Evolutionary conservation across 306 rosid genomes (phyloP).

Genomic region (Dryas drummondii): DNA sequence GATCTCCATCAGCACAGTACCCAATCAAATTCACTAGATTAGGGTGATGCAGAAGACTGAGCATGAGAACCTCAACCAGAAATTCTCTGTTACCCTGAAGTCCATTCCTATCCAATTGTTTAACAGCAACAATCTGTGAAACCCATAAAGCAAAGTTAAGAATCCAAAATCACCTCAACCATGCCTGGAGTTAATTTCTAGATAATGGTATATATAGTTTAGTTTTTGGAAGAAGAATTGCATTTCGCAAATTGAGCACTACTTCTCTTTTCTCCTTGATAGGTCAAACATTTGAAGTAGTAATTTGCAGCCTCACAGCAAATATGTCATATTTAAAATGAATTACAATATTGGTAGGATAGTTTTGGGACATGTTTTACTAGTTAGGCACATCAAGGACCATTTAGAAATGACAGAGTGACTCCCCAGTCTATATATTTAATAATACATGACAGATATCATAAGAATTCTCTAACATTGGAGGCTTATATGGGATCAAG

Average conservation of each 20-base stretch:
- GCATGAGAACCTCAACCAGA: slow-evolving; percentile 94
- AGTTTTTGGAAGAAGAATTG: background rate
- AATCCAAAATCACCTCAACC: background rate
- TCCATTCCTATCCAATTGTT: slow-evolving; percentile 89
- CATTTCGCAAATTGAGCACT: background rate
- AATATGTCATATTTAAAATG: too few species aligned
- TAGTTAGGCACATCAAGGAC: background rate
- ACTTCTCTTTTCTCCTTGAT: background rate
- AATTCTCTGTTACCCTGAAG: slow-evolving; percentile 94
- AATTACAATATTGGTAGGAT: too few species aligned
- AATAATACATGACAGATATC: background rate
- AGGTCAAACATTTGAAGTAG: background rate
- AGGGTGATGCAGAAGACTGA: slow-evolving; percentile 85
- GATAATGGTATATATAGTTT: background rate
- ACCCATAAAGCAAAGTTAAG: slow-evolving; percentile 22
- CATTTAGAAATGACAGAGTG: background rate
- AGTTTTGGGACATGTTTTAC: too few species aligned
- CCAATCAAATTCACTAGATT: slow-evolving; percentile 85
- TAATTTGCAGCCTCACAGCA: background rate
- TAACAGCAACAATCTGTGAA: slow-evolving; percentile 82
- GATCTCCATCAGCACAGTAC: slow-evolving; percentile 93
- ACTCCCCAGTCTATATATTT: background rate
- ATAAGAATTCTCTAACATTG: background rate
- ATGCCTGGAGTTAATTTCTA: background rate
- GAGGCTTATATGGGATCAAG: background rate